These are phyloP conservation scores for Senecio squalidus DNA, from an alignment of 140 eudicot species.

Conservation along the genomic window DNA sequence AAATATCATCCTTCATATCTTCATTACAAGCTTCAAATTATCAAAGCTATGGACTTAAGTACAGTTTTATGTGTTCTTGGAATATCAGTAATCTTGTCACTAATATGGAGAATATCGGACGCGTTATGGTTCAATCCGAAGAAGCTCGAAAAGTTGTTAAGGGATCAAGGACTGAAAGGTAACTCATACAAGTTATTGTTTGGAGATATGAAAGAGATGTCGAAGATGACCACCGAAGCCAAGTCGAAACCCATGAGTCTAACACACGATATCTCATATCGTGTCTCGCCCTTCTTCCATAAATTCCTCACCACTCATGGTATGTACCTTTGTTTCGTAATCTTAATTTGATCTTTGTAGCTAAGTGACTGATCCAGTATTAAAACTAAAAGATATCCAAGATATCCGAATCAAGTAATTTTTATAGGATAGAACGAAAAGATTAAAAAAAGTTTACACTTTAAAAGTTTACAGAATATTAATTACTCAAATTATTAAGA, in stretches of 20 bases:
- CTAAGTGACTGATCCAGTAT: no score
- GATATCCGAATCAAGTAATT: no score
- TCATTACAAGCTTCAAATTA: neutral
- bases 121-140: conserved; percentile 54
- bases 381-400: no score
- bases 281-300: conserved; percentile 30
- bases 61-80: conserved; percentile 5
- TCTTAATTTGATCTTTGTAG: no score
- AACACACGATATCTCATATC: conserved; percentile 33
- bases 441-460: no score
- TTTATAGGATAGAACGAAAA: no score
- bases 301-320: conserved; percentile 5
- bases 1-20: neutral
- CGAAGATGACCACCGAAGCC: conserved; percentile 37
- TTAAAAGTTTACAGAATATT: no score
- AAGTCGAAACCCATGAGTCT: conserved; percentile 42
- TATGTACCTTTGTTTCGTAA: neutral
- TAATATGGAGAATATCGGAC: conserved; percentile 17
- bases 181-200: conserved; percentile 39
- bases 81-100: neutral
- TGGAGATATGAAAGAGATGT: conserved; percentile 47
- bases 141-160: conserved; percentile 37
- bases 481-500: no score
- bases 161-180: conserved; percentile 52
- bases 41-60: neutral